phyloP scores from a whole-genome alignment of 2,329 filamentous ascomycete species.

The Xylaria sp. region DNA sequence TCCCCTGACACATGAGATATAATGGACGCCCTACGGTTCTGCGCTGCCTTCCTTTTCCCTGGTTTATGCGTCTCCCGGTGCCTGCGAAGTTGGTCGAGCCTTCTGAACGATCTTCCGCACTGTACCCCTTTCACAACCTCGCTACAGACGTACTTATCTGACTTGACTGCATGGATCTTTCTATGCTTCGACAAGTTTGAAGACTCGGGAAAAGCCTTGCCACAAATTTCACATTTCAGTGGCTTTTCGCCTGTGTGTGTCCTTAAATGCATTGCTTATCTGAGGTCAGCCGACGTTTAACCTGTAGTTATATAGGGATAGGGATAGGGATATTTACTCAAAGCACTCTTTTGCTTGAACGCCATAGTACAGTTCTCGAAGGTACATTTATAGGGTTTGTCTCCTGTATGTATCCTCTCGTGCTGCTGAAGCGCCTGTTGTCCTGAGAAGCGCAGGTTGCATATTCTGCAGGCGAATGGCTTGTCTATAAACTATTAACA shows the following conservation, averaged over 20 bases:
- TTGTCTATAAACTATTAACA: constrained; percentile 59
- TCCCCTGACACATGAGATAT: constrained; percentile 21
- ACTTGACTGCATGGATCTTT: constrained; percentile 67
- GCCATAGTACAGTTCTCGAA: constrained; percentile 62
- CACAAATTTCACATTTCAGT: constrained; percentile 66
- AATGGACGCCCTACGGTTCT: constrained; percentile 19
- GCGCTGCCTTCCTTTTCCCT: constrained; percentile 15
- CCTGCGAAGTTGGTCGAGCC: constrained; percentile 69
- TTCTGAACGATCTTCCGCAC: constrained; percentile 67
- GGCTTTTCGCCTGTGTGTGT: constrained; percentile 74
- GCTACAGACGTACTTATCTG: constrained; percentile 59
- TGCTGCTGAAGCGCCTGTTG: constrained; percentile 76
- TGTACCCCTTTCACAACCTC: constrained; percentile 48
- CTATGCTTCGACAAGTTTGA: constrained; percentile 74
- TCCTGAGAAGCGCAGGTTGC: constrained; percentile 69
- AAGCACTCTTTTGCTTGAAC: constrained; percentile 74
- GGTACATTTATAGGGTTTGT: constrained; percentile 70
- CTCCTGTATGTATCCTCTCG: constrained; percentile 72
- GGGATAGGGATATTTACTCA: constrained; percentile 60
- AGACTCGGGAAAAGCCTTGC: constrained; percentile 70
- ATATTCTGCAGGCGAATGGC: constrained; percentile 66
- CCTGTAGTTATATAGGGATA: neutral
- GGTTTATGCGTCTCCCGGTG: constrained; percentile 51
- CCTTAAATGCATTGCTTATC: constrained; percentile 73
- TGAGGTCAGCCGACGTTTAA: constrained; percentile 12